Base-by-base conservation (phyloP, 176 grass and related monocot genomes). In the Carex cristatella region DNA sequence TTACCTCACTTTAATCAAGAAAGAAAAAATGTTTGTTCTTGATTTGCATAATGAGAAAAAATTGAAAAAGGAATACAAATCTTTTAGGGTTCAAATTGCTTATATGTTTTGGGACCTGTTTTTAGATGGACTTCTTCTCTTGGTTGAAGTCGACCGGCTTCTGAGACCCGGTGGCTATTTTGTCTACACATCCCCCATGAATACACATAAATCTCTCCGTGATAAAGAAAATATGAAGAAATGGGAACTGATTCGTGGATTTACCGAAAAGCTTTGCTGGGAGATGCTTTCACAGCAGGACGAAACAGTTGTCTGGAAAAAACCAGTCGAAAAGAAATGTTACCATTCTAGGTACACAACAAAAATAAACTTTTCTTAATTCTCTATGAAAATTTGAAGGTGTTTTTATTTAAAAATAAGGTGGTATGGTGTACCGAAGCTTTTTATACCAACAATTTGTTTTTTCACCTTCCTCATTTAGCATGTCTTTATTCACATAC, bases 291-390 rank as follows among this genome's bases (percentile, higher is more conserved):
- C 94, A 61, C 94, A 94, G 60, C 94, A 97, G 89, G 94, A 97
- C 40, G 94, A 97, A 87, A 97, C 94, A 88, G 90, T 91, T 87
- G 92, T 97, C 55, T 97, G 94, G 94, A 97, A 93, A 81, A 97
- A 94, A 78, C 88, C 89, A 79, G 87, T 69, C 49, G 88, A 84
- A 88, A 91, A 18, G 79, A 92, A 93, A 28, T 94, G 91, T 77
- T 94, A 94, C 89, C 86, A 16, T 86, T 90, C 94, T 64, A 91
- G 92, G 94, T 97, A 90, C 81, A 61, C 49, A 37, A 57, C 46
- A 37, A 72, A 72, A 19, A 48, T 72, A 5, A 53, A 27, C 23
- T 31, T 56, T 4, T 31, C 33, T 77, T 33, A 77, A 77, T 55
- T 56, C 6, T 55, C 15, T 28, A 2, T 77, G 19, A 32, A 56